Conservation (phyloP, 169 alveolate genomes). For the Plasmodium reichenowi region DNA sequence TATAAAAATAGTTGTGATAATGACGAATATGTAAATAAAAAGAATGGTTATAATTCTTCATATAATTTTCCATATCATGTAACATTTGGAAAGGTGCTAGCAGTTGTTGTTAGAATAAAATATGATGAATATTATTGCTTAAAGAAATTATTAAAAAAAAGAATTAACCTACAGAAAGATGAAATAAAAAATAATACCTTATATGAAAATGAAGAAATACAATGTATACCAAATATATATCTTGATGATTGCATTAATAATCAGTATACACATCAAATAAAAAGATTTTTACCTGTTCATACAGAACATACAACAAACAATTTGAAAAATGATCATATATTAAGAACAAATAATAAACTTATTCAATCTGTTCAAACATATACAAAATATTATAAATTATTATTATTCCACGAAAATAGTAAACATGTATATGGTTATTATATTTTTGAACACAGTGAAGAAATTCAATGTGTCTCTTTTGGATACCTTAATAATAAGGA, state of each 20-base stretch:
- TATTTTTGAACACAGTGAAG: slow-evolving; percentile 62
- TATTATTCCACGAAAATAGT: slow-evolving; percentile 41
- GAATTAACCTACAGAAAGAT: slow-evolving; percentile 32
- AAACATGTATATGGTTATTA: slow-evolving; percentile 27
- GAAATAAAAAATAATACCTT: slow-evolving; percentile 22
- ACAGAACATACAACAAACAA: neutral
- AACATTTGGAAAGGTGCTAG: slow-evolving; percentile 28
- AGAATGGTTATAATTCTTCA: no score
- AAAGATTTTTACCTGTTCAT: slow-evolving; percentile 11
- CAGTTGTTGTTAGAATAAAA: slow-evolving; percentile 29
- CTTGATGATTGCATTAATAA: slow-evolving; percentile 44
- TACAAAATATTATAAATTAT: slow-evolving; percentile 44
- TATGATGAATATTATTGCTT: slow-evolving; percentile 59
- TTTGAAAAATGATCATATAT: slow-evolving; percentile 1
- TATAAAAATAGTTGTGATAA: neutral
- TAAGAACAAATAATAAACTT: slow-evolving; percentile 13
- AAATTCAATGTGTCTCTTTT: slow-evolving; percentile 33
- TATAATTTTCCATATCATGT: neutral
- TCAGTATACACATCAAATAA: slow-evolving; percentile 54
- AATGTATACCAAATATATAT: slow-evolving; percentile 32
- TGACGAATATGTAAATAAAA: neutral
- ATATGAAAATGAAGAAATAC: slow-evolving; percentile 42
- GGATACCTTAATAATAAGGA: slow-evolving; percentile 43
- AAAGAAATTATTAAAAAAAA: slow-evolving; percentile 36
- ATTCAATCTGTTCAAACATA: slow-evolving; percentile 23